phyloP scores from a whole-genome alignment of 2,329 filamentous ascomycete species.

The Lizonia empirigonia region DNA sequence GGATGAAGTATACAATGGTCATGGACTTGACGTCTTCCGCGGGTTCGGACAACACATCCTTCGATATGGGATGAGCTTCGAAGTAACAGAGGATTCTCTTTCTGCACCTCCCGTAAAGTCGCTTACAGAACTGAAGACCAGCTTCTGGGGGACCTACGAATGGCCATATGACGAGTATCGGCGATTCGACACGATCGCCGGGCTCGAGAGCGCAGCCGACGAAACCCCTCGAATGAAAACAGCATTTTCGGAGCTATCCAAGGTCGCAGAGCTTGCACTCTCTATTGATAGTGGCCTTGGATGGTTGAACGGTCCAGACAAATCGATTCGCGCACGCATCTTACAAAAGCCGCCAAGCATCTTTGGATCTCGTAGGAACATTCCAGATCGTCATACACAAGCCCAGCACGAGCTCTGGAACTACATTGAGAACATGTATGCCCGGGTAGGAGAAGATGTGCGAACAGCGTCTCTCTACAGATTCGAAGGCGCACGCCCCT shows the following conservation, averaged over 20 bases:
- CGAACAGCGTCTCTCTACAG: conserved; percentile 38
- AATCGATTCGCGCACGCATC: conserved; percentile 56
- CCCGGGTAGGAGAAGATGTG: conserved; percentile 27
- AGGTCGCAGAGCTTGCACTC: conserved; percentile 67
- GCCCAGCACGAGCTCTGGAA: conserved; percentile 48
- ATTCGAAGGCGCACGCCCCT: conserved; percentile 25
- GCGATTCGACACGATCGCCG: conserved; percentile 64
- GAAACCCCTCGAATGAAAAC: conserved; percentile 65
- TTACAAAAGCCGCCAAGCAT: conserved; percentile 52
- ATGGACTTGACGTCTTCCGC: conserved; percentile 66
- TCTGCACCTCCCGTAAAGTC: conserved; percentile 61
- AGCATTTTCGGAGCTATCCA: conserved; percentile 62
- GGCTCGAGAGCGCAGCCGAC: conserved; percentile 67
- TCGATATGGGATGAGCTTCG: conserved; percentile 70
- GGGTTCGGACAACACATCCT: conserved; percentile 65
- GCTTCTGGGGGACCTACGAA: conserved; percentile 69
- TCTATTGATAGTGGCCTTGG: conserved; percentile 71
- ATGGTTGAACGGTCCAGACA: conserved; percentile 68
- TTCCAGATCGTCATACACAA: conserved; percentile 47
- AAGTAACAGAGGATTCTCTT: conserved; percentile 63
- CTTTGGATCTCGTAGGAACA: conserved; percentile 52
- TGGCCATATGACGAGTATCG: conserved; percentile 67
- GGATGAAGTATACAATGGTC: conserved; percentile 58
- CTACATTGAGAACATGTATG: conserved; percentile 33
- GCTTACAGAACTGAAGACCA: conserved; percentile 59